Evolutionary conservation across 148 eudicot species (phyloP).

Genomic region (Rheum nobile): DNA sequence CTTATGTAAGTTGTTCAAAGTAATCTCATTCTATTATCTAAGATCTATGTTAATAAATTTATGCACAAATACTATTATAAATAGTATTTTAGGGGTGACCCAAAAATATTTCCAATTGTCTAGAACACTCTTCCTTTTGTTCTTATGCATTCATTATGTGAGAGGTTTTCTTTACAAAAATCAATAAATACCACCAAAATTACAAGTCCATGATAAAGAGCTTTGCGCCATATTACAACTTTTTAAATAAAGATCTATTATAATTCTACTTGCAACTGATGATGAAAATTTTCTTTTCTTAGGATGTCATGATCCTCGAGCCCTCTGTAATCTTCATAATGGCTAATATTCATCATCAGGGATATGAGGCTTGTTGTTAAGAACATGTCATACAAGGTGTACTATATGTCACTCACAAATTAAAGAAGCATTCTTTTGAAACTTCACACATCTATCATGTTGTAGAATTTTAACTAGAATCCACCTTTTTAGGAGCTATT

Average conservation of each 20-base stretch:
- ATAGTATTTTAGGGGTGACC: too few relatives aligned
- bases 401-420: too few relatives aligned
- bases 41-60: too few relatives aligned
- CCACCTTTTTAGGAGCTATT: slow-evolving; percentile 36
- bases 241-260: too few relatives aligned
- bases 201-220: too few relatives aligned
- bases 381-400: slow-evolving; percentile 20
- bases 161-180: too few relatives aligned
- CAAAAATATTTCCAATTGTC: too few relatives aligned
- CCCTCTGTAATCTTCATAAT: slow-evolving; percentile 59
- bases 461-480: background rate
- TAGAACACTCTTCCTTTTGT: background rate
- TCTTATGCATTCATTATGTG: background rate
- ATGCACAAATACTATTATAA: too few relatives aligned
- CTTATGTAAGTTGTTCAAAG: slow-evolving; percentile 25
- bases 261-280: background rate
- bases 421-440: too few relatives aligned
- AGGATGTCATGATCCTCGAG: slow-evolving; percentile 90
- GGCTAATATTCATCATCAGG: slow-evolving; percentile 71
- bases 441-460: background rate
- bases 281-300: background rate
- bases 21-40: background rate
- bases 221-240: too few relatives aligned
- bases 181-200: too few relatives aligned
- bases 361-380: slow-evolving; percentile 52